A percentile compares a stretch with the other conserved stretches of the same genome.
phyloP scores from a whole-genome alignment of 208 protist species.

The Leishmania arabica region DNA sequence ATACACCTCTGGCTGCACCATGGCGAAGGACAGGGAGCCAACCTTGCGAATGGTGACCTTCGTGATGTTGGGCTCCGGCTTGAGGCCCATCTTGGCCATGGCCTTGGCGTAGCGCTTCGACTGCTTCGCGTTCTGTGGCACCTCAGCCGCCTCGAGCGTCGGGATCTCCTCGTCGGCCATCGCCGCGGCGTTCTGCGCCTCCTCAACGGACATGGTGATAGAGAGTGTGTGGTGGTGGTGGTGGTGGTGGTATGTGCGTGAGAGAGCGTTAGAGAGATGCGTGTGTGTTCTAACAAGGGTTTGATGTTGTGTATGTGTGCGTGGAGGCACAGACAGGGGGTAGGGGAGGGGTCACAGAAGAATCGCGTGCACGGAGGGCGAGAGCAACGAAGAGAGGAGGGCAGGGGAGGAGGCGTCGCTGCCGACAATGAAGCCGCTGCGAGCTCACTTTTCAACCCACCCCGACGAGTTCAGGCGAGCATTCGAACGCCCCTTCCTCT shows the following conservation, averaged over 20 bases:
- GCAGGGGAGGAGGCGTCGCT: background rate
- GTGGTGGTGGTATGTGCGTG: background rate
- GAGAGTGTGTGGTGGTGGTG: background rate
- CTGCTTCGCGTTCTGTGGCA: slow-evolving; percentile 68
- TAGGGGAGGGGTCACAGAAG: background rate
- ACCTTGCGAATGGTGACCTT: slow-evolving; percentile 95
- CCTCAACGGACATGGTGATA: slow-evolving; percentile 51
- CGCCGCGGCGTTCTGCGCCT: slow-evolving; percentile 61
- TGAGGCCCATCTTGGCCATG: slow-evolving; percentile 97
- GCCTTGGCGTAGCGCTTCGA: slow-evolving; percentile 97
- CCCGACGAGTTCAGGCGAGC: background rate
- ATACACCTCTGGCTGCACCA: slow-evolving; percentile 96
- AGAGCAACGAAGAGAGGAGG: background rate
- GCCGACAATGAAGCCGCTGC: background rate
- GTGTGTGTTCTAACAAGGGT: background rate
- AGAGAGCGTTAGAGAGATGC: background rate
- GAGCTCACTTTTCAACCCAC: background rate
- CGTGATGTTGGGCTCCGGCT: slow-evolving; percentile 91
- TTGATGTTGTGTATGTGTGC: background rate
- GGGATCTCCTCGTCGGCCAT: slow-evolving; percentile 71
- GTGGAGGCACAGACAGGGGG: background rate
- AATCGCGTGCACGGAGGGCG: background rate
- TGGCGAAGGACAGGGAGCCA: slow-evolving; percentile 90
- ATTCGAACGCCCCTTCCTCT: background rate
- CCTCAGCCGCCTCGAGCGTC: slow-evolving; percentile 74